Percentiles rank a stretch among this genome's conserved stretches.
Conservation (phyloP, 306 rosid genomes). For the Prunus mume region DNA sequence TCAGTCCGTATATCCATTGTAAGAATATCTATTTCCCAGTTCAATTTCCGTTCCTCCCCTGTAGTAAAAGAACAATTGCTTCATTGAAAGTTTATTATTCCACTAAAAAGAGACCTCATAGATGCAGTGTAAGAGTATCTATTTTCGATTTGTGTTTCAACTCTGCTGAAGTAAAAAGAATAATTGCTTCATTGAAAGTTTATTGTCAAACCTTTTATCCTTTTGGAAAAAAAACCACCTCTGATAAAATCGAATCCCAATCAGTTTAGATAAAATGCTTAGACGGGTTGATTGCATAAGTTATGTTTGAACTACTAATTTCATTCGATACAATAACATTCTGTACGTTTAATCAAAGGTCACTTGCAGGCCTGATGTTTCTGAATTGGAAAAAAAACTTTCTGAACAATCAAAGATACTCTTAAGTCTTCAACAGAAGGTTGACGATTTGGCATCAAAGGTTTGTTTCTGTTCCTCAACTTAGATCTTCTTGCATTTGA, state of each 20-base stretch:
- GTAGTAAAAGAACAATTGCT: not conserved
- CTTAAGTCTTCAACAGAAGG: slow-evolving; percentile 86
- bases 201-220: not conserved
- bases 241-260: not conserved
- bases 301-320: not conserved
- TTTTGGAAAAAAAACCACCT: not conserved
- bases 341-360: slow-evolving; percentile 33
- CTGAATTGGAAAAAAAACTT: slow-evolving; percentile 86
- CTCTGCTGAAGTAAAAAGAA: not conserved
- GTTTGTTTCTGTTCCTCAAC: slow-evolving; percentile 29
- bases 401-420: slow-evolving; percentile 76
- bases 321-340: slow-evolving; percentile 21
- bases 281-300: not conserved
- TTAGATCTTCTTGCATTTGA: not conserved
- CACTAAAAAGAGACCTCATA: slow-evolving; percentile 17
- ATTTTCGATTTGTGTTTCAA: not conserved
- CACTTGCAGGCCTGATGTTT: slow-evolving; percentile 85
- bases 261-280: not conserved
- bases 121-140: slow-evolving; percentile 65
- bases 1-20: slow-evolving; percentile 94
- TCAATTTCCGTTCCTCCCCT: not conserved
- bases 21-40: slow-evolving; percentile 24
- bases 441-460: slow-evolving; percentile 96
- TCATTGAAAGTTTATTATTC: not conserved
- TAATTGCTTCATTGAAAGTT: not conserved